Base-by-base conservation (phyloP, 495 filamentous ascomycete species). In the Aspergillus mulundensis region DNA sequence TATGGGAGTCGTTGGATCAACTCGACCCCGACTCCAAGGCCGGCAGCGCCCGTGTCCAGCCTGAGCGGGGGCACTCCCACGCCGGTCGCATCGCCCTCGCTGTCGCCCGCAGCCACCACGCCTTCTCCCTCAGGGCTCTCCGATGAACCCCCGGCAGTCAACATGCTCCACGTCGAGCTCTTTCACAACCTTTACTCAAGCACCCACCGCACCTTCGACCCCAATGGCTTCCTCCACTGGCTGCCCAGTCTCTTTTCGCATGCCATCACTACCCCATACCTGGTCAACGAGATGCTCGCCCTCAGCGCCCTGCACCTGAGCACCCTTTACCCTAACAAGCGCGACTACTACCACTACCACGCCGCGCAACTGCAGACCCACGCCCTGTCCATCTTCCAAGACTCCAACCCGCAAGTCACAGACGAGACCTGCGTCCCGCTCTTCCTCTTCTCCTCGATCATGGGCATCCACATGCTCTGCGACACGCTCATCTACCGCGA, bases 321-420 rank as follows among this genome's bases (percentile, higher is more conserved):
- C 53, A 52, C 67, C 5, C 14, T 62, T 12, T 62, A 57, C 1
- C 75, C 73, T 6, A 50, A 64, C 0, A 61, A 62, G 1, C 51
- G 59, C 6, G 56, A 50, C 10, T 69, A 66, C 23, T 82, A 80
- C 56, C 70, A 66, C 42, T 61, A 72, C 39, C 65, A 74, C 7
- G 75, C 79, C 7, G 70, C 77, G n/a, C 68, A 75, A 28, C 68
- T 82, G 2, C 78, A 81, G 41, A 79, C 73, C 0, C 72, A 72
- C 12, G 78, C 76, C 1, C 64, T 82, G 5, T 59, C 64, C 0
- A 64, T 74, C 7, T 79, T 79, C 64, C 78, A 79, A 57, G 60
- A 46, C 5, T 49, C 47, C 5, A 46, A 53, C 3, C 47, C 44
- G 11, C 57, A 67, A 1, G 30, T 71, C 0, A 66, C 61, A 6